Percentiles rank a stretch among this genome's conserved stretches.
Evolutionary conservation across 2,329 filamentous ascomycete genomes (phyloP).

Genomic region (Thielaviopsis punctulata): DNA sequence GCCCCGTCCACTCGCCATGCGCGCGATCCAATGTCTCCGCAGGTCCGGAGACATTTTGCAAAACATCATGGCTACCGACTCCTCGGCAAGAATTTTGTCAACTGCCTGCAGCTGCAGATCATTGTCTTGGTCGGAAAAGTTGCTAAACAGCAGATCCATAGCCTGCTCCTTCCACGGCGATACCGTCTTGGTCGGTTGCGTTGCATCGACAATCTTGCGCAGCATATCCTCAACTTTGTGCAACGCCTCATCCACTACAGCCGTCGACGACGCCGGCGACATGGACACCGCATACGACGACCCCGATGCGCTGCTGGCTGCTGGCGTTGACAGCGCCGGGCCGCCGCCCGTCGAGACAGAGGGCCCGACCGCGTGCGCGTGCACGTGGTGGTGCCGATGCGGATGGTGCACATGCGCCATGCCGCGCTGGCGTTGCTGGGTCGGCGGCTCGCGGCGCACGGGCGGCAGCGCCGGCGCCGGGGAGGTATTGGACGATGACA

Average conservation of each 20-base stretch:
- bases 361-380: neutral
- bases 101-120: conserved; percentile 43
- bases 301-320: neutral
- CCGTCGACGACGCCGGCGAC: neutral
- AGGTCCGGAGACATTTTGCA: conserved; percentile 40
- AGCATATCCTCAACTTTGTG: conserved; percentile 21
- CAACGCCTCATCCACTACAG: no score
- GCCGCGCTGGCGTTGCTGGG: neutral
- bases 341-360: neutral
- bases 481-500: neutral
- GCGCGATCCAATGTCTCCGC: conserved; percentile 36
- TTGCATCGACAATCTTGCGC: conserved; percentile 22
- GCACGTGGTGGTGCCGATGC: neutral
- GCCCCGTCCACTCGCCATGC: conserved; percentile 20
- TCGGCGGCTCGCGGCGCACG: neutral
- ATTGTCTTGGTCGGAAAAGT: conserved; percentile 38
- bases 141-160: conserved; percentile 40
- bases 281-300: neutral
- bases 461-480: no score
- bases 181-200: conserved; percentile 15
- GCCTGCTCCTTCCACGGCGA: conserved; percentile 39
- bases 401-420: neutral
- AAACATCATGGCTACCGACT: conserved; percentile 43
- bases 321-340: neutral
- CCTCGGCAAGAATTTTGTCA: conserved; percentile 39